Conservation (phyloP, 2,329 filamentous ascomycete genomes). For the Fusarium sp. region DNA sequence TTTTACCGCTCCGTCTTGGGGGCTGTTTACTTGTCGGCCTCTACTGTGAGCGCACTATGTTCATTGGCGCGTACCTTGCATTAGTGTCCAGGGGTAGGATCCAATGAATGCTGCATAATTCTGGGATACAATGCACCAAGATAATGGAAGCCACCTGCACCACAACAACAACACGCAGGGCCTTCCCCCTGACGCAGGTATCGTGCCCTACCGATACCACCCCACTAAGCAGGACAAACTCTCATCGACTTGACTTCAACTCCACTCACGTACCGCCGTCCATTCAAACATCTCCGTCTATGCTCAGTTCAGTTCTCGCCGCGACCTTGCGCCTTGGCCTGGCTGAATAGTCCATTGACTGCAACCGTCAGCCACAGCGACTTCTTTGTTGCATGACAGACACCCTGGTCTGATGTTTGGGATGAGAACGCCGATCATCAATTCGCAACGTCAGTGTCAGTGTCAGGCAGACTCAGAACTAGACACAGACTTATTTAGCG, state of each 20-base stretch:
- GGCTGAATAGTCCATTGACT: conserved; percentile 30
- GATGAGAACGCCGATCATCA: conserved; percentile 38
- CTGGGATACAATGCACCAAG: not conserved
- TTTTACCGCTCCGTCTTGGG: conserved; percentile 41
- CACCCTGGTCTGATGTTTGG: conserved; percentile 44
- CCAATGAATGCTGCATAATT: conserved; percentile 22
- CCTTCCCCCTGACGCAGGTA: conserved; percentile 41
- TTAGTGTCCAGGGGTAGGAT: conserved; percentile 34
- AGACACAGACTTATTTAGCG: conserved; percentile 34
- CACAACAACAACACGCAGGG: conserved; percentile 7
- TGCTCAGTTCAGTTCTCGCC: conserved; percentile 37
- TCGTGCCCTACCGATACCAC: conserved; percentile 39
- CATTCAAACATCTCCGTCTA: conserved; percentile 31
- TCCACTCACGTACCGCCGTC: conserved; percentile 36
- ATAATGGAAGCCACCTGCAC: conserved; percentile 8
- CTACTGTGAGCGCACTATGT: conserved; percentile 22
- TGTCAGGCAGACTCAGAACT: conserved; percentile 2
- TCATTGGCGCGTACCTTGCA: conserved; percentile 50
- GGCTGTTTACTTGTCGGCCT: conserved; percentile 37
- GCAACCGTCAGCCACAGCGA: conserved; percentile 38
- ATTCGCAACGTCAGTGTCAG: conserved; percentile 8
- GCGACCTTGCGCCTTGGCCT: conserved; percentile 48
- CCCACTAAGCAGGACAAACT: conserved; percentile 39
- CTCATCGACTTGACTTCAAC: conserved; percentile 27
- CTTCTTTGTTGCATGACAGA: conserved; percentile 47